phyloP scores from a whole-genome alignment of 441 rosid species.

The Syzygium malaccense region DNA sequence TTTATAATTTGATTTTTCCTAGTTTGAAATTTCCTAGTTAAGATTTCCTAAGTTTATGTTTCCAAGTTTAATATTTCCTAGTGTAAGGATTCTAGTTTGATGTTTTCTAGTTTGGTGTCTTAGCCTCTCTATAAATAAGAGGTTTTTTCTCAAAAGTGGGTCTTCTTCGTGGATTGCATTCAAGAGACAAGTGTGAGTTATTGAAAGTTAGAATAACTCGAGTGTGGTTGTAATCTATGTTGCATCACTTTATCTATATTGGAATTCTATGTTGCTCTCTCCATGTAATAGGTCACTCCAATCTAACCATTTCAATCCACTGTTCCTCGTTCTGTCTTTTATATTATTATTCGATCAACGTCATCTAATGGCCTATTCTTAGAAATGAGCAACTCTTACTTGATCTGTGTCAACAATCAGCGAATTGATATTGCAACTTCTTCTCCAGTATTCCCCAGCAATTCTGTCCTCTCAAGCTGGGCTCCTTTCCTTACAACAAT shows the following conservation, averaged over 20 bases:
- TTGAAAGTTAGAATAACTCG: neutral
- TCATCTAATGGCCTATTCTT: neutral
- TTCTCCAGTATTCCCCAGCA: neutral
- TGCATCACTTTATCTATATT: fast-evolving
- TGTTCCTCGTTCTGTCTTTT: fast-evolving
- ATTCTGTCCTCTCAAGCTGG: neutral
- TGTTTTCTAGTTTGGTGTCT: neutral
- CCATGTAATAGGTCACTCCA: neutral
- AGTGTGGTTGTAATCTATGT: neutral
- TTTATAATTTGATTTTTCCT: neutral
- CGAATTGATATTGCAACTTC: neutral
- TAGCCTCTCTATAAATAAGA: neutral
- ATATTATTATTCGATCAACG: neutral
- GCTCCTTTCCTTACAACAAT: neutral
- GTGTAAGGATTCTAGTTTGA: neutral
- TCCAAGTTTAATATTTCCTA: neutral
- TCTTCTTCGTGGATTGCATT: neutral
- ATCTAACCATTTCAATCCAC: fast-evolving
- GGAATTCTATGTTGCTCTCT: neutral
- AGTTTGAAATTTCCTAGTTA: neutral
- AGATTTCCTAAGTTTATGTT: neutral
- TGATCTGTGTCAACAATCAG: neutral
- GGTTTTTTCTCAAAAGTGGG: neutral
- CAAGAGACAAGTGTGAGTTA: neutral
- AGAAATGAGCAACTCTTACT: neutral